Evolutionary conservation across 306 rosid species (phyloP).

Genomic region (Malus sylvestris): DNA sequence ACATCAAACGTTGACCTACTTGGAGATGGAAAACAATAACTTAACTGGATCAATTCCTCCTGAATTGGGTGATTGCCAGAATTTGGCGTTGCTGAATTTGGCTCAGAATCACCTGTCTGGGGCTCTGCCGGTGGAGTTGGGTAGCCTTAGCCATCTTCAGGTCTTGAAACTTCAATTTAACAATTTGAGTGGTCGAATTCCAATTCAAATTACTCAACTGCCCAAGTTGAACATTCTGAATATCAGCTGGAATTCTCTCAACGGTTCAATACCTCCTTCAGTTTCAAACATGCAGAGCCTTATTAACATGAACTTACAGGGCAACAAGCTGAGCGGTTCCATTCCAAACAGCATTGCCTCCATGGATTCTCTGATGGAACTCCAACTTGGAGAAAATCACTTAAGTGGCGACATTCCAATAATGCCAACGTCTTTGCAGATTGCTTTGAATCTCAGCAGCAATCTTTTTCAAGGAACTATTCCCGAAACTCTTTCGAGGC

Average conservation of each 20-base stretch:
- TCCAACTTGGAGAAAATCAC: conserved; percentile 63
- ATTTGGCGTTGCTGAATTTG: conserved; percentile 56
- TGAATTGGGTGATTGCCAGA: conserved; percentile 36
- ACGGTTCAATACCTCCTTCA: conserved; percentile 46
- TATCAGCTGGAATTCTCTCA: conserved; percentile 57
- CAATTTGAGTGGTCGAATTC: conserved; percentile 48
- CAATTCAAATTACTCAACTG: conserved; percentile 30
- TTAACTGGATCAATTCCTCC: conserved; percentile 46
- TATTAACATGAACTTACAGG: conserved; percentile 34
- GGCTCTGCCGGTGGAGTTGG: conserved; percentile 40
- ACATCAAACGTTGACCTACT: conserved; percentile 30
- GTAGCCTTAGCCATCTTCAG: conserved; percentile 44
- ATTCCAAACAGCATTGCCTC: conserved; percentile 33
- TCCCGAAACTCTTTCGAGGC: conserved; percentile 24
- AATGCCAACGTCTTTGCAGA: conserved; percentile 56
- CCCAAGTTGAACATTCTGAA: conserved; percentile 30
- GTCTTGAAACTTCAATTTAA: conserved; percentile 59
- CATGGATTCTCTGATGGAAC: conserved; percentile 35
- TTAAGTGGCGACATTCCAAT: conserved; percentile 47
- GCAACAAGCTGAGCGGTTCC: conserved; percentile 47
- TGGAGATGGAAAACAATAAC: conserved; percentile 57
- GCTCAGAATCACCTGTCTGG: conserved; percentile 49
- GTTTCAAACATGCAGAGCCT: conserved; percentile 36
- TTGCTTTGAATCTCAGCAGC: conserved; percentile 68
- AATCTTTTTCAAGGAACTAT: conserved; percentile 56